These are phyloP conservation scores for Cryptosporidium bovis DNA, from an alignment of 169 alveolate genomes.

Conservation along the genomic window DNA sequence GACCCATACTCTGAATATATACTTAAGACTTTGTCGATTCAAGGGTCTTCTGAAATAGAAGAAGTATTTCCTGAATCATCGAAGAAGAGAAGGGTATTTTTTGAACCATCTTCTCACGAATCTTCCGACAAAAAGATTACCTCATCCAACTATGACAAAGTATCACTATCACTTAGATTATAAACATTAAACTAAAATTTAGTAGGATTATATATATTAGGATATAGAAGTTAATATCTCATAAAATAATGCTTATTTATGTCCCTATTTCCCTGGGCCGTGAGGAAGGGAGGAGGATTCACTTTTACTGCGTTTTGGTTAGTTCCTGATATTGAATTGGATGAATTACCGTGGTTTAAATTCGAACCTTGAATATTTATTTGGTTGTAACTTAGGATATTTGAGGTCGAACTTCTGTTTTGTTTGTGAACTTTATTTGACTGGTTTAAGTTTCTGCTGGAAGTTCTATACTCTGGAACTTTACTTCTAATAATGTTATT, in stretches of 20 bases:
- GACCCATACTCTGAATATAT: slow-evolving; percentile 2
- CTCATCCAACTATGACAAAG: slow-evolving; percentile 27
- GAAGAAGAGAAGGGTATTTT: slow-evolving; percentile 38
- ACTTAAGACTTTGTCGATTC: background rate
- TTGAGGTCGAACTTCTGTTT: slow-evolving; percentile 14
- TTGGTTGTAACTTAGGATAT: slow-evolving; percentile 26
- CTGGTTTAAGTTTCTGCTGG: no score
- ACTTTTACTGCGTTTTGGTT: background rate
- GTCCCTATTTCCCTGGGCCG: slow-evolving; percentile 5
- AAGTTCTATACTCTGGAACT: no score
- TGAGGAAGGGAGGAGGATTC: slow-evolving; percentile 47
- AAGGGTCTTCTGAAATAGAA: background rate
- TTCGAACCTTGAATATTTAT: background rate
- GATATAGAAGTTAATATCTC: slow-evolving; percentile 10
- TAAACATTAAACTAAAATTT: slow-evolving; percentile 2
- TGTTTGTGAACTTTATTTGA: no score
- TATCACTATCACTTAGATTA: slow-evolving; percentile 57
- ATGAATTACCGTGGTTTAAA: no score
- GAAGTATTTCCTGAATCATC: background rate
- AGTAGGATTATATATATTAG: slow-evolving; percentile 1
- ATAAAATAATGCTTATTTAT: slow-evolving; percentile 21
- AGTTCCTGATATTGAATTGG: no score
- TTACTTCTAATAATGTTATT: no score
- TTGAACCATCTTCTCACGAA: background rate
- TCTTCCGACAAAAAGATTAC: background rate